Percentiles rank a stretch among this genome's conserved stretches.
Conservation (phyloP, 1,284 basidiomycete genomes). For the Trichosporon sp. region DNA sequence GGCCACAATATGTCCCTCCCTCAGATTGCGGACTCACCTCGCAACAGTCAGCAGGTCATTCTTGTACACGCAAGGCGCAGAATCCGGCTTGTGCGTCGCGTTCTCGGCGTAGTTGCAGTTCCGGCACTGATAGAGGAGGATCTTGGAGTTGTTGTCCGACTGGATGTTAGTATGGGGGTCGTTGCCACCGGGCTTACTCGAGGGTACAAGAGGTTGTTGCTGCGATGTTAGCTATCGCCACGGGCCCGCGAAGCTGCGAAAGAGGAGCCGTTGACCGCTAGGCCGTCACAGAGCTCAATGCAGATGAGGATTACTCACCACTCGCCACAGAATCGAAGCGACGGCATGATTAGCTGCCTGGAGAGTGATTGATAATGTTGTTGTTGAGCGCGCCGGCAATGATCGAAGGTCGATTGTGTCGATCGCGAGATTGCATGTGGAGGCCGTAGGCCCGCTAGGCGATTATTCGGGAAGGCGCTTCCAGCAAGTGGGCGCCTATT, state of each 20-base stretch:
- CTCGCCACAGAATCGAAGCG: conserved; percentile 79
- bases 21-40: conserved; percentile 79
- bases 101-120: conserved; percentile 87
- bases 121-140: conserved; percentile 87
- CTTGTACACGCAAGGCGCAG: conserved; percentile 77
- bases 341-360: conserved; percentile 25
- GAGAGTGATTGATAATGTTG: not conserved
- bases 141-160: conserved; percentile 76
- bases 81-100: conserved; percentile 54
- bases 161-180: not conserved
- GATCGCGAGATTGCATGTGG: not conserved
- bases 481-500: not conserved
- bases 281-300: too few species aligned
- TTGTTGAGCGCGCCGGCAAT: not conserved
- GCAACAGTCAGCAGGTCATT: conserved; percentile 91
- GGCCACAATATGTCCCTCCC: too few species aligned
- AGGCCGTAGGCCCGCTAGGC: not conserved
- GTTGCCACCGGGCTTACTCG: conserved; percentile 43
- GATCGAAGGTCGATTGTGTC: not conserved
- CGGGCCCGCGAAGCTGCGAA: too few species aligned
- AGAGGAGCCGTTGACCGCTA: too few species aligned
- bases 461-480: not conserved
- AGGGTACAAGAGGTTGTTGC: conserved; percentile 89
- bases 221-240: conserved; percentile 24
- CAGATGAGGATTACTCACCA: conserved; percentile 50